Evolutionary conservation across 1,284 basidiomycete species (phyloP).

Genomic region (Ustilago lituana): DNA sequence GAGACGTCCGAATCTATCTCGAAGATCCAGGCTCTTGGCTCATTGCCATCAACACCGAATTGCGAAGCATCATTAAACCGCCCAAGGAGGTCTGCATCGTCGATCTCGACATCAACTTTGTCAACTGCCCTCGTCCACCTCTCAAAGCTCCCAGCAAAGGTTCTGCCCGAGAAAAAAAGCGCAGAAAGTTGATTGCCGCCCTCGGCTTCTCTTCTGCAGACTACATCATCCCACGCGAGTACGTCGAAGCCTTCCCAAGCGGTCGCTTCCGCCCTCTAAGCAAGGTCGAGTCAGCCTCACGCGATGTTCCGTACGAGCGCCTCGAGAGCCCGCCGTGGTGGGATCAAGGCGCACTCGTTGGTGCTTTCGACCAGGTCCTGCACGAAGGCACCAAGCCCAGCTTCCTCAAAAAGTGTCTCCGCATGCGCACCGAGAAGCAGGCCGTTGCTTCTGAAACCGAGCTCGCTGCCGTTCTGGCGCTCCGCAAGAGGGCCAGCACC

Average conservation of each 20-base stretch:
- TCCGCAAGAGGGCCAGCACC: slow-evolving; percentile 79
- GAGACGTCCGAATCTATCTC: slow-evolving; percentile 84
- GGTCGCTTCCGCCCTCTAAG: slow-evolving; percentile 72
- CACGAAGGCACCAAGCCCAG: slow-evolving; percentile 54
- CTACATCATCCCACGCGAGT: slow-evolving; percentile 72
- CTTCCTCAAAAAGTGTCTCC: slow-evolving; percentile 55
- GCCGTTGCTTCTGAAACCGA: slow-evolving; percentile 54
- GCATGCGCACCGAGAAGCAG: slow-evolving; percentile 45
- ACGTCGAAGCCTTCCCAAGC: slow-evolving; percentile 93
- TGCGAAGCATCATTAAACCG: slow-evolving; percentile 78
- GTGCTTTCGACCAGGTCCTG: slow-evolving; percentile 82
- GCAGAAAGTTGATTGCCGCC: slow-evolving; percentile 73
- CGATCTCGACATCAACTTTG: slow-evolving; percentile 91
- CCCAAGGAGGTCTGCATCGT: slow-evolving; percentile 84
- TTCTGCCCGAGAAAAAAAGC: slow-evolving; percentile 83
- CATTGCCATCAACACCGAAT: slow-evolving; percentile 86
- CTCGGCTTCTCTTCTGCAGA: slow-evolving; percentile 53
- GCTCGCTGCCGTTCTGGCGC: slow-evolving; percentile 52
- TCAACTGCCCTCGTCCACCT: slow-evolving; percentile 82
- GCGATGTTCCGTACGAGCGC: slow-evolving; percentile 83
- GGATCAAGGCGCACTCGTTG: slow-evolving; percentile 85
- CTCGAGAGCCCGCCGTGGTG: slow-evolving; percentile 89
- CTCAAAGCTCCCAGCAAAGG: slow-evolving; percentile 81
- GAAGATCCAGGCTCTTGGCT: slow-evolving; percentile 83
- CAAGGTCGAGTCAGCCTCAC: slow-evolving; percentile 80